phyloP scores from a whole-genome alignment of 352 stramenopile species.

The Globisporangium polare region DNA sequence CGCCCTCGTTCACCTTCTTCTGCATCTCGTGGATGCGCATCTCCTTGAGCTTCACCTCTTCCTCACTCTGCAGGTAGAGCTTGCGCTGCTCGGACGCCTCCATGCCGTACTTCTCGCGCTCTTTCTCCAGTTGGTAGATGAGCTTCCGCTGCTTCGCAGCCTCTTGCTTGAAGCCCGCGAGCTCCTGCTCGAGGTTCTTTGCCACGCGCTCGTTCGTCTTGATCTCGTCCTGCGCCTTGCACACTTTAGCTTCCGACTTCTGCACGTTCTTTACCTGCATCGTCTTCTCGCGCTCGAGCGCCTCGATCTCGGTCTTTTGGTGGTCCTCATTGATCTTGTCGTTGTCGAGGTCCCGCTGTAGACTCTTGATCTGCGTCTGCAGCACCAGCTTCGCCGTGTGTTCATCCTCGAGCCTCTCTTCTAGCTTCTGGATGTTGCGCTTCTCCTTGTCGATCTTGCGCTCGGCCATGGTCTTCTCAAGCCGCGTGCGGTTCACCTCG shows the following conservation, averaged over 20 bases:
- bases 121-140: constrained; percentile 91
- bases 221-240: constrained; percentile 86
- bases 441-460: constrained; percentile 88
- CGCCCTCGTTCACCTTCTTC: constrained; percentile 87
- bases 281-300: constrained; percentile 84
- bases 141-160: constrained; percentile 87
- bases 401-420: constrained; percentile 90
- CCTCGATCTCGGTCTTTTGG: constrained; percentile 68
- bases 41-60: constrained; percentile 76
- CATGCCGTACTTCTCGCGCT: constrained; percentile 90
- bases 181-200: constrained; percentile 80
- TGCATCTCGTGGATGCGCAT: constrained; percentile 82
- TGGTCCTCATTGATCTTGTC: constrained; percentile 81
- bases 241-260: constrained; percentile 82
- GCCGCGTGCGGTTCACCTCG: constrained; percentile 77
- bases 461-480: constrained; percentile 90
- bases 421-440: constrained; percentile 82
- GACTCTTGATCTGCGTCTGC: constrained; percentile 78
- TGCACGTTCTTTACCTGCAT: constrained; percentile 82
- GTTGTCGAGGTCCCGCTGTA: constrained; percentile 74
- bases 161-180: constrained; percentile 82
- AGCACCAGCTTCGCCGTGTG: constrained; percentile 81
- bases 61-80: constrained; percentile 79
- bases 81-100: constrained; percentile 83
- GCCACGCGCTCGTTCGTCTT: constrained; percentile 91